These are phyloP conservation scores for Schizosaccharomyces japonicus DNA, from an alignment of 805 yeast genomes.

Conservation along the genomic window DNA sequence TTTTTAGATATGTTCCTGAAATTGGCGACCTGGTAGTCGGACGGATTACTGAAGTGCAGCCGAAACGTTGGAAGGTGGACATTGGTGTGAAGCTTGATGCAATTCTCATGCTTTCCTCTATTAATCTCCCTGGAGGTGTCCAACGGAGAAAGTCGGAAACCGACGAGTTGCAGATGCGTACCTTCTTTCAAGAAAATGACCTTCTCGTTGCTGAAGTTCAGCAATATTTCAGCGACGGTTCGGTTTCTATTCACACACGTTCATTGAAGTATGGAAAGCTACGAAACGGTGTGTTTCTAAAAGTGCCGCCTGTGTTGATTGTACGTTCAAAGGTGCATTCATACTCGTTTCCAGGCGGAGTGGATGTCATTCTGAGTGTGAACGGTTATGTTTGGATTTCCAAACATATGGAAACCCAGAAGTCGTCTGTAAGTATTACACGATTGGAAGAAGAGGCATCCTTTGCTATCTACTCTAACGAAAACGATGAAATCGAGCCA, in stretches of 20 bases:
- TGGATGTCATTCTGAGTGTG: constrained; percentile 73
- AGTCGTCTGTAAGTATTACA: constrained; percentile 26
- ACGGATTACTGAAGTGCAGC: constrained; percentile 77
- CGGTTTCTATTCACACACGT: constrained; percentile 83
- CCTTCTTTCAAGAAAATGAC: constrained; percentile 85
- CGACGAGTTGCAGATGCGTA: constrained; percentile 91
- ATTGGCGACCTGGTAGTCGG: constrained; percentile 94
- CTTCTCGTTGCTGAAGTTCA: constrained; percentile 83
- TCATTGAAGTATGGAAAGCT: constrained; percentile 86
- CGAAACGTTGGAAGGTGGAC: constrained; percentile 87
- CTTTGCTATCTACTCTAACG: constrained; percentile 84
- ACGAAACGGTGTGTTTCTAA: constrained; percentile 64
- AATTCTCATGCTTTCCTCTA: constrained; percentile 75
- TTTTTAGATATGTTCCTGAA: constrained; percentile 76
- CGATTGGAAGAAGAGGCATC: constrained; percentile 79
- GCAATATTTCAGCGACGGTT: constrained; percentile 65
- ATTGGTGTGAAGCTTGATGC: constrained; percentile 91
- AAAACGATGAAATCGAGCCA: constrained; percentile 39
- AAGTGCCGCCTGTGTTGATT: constrained; percentile 62
- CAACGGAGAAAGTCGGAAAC: constrained; percentile 79
- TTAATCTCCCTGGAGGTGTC: constrained; percentile 91
- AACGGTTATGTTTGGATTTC: constrained; percentile 88
- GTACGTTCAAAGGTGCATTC: constrained; percentile 72
- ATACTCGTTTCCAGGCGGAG: constrained; percentile 78
- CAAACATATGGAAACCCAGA: constrained; percentile 19